Evolutionary conservation across 495 filamentous ascomycete species (phyloP).

Genomic region (Penicillium longicatenatum): DNA sequence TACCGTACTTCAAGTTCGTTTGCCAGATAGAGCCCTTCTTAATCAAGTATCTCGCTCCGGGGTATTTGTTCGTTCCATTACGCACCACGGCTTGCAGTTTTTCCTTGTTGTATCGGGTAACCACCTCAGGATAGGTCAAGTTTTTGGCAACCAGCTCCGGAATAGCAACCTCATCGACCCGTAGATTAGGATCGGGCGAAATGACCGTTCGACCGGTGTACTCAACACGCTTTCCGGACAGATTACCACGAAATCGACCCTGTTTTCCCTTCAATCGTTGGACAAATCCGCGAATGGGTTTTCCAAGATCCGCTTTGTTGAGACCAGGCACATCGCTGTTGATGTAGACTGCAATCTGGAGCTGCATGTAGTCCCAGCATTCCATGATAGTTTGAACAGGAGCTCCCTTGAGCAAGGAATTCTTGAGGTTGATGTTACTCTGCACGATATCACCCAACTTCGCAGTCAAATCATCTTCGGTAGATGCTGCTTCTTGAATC

Average conservation of each 20-base stretch:
- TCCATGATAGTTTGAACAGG: constrained; percentile 91
- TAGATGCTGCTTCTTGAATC: constrained; percentile 84
- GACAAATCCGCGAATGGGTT: constrained; percentile 87
- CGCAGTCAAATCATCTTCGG: constrained; percentile 93
- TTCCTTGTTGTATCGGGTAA: constrained; percentile 76
- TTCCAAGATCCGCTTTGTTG: constrained; percentile 71
- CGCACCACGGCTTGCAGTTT: constrained; percentile 72
- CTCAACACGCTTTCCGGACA: constrained; percentile 97
- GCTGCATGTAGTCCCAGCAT: constrained; percentile 95
- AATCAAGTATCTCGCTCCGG: constrained; percentile 80
- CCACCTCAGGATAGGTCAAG: constrained; percentile 90
- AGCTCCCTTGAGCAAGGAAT: constrained; percentile 76
- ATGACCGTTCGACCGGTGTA: constrained; percentile 98
- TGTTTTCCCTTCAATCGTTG: constrained; percentile 96
- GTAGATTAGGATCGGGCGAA: constrained; percentile 91
- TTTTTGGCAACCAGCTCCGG: constrained; percentile 88
- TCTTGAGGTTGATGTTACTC: constrained; percentile 79
- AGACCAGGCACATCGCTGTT: constrained; percentile 95
- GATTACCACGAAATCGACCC: constrained; percentile 92
- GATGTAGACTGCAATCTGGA: constrained; percentile 95
- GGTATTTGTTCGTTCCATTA: constrained; percentile 75
- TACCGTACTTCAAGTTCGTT: constrained; percentile 73
- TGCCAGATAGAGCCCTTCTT: constrained; percentile 72
- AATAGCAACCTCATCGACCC: constrained; percentile 92
- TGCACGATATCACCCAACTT: constrained; percentile 93